Percentiles rank a stretch among this genome's conserved stretches.
Evolutionary conservation across 129 eudicot genomes (phyloP).

Genomic region (Saposhnikovia divaricata): DNA sequence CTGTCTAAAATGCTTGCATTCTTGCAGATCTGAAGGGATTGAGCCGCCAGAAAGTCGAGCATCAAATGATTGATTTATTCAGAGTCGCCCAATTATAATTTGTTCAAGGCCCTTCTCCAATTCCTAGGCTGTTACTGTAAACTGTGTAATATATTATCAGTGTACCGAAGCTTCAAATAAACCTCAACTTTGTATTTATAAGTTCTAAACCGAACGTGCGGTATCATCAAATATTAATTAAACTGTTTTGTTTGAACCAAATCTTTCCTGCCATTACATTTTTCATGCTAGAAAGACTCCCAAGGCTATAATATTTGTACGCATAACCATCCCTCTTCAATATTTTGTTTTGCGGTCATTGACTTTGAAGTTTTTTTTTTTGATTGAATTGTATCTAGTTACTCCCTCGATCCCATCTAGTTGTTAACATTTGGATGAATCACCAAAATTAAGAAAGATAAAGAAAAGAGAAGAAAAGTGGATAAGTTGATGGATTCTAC

Average conservation of each 20-base stretch:
- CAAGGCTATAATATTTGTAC: not conserved
- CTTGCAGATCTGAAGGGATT: not conserved
- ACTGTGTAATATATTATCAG: not conserved
- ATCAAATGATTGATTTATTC: not conserved
- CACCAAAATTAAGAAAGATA: too few species aligned
- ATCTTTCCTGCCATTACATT: not conserved
- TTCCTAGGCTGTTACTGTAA: not conserved
- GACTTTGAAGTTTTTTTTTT: too few species aligned
- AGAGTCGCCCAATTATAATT: too few species aligned
- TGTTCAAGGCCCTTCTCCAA: not conserved
- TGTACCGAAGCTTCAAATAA: not conserved
- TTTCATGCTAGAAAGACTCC: not conserved
- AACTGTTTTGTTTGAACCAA: not conserved
- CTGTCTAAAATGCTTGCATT: not conserved
- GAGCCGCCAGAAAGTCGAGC: not conserved
- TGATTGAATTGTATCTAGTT: too few species aligned
- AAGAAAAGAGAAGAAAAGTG: too few species aligned
- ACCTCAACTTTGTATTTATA: not conserved
- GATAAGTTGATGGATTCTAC: too few species aligned
- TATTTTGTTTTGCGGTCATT: too few species aligned
- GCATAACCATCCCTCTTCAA: too few species aligned
- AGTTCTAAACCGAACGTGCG: not conserved
- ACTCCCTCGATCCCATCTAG: too few species aligned
- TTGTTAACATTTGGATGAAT: too few species aligned
- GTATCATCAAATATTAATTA: not conserved